phyloP scores from a whole-genome alignment of 345 rosid genomes.

The Microthlaspi erraticum region DNA sequence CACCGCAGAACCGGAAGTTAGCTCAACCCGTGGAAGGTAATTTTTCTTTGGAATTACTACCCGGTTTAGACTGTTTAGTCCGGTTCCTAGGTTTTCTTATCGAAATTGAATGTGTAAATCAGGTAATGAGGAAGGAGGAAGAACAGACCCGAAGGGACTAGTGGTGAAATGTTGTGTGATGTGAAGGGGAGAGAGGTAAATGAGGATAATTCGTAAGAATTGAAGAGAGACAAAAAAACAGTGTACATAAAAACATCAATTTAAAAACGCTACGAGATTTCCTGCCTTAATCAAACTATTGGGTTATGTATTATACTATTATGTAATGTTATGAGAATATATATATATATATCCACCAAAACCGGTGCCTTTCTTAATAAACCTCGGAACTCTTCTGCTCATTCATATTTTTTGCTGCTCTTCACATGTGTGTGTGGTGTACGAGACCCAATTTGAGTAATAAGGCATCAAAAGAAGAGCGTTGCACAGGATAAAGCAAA shows the following conservation, averaged over 20 bases:
- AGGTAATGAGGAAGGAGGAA: conserved; percentile 84
- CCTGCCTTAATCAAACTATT: conserved; percentile 7
- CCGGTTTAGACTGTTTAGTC: not conserved
- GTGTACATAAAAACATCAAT: conserved; percentile 26
- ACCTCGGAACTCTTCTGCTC: not conserved
- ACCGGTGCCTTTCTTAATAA: conserved; percentile 7
- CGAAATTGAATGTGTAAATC: conserved; percentile 16
- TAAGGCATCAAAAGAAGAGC: conserved; percentile 7
- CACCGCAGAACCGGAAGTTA: conserved; percentile 71
- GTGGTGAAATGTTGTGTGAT: conserved; percentile 77
- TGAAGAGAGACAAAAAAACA: conserved; percentile 9
- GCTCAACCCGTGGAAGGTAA: conserved; percentile 74
- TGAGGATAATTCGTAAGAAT: conserved; percentile 18
- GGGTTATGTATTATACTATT: conserved; percentile 24
- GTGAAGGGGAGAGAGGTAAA: conserved; percentile 38
- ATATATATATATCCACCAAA: conserved; percentile 25
- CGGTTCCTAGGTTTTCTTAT: not conserved
- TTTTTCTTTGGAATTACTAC: not conserved
- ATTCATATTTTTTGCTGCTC: not conserved
- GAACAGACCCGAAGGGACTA: conserved; percentile 80
- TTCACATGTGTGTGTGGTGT: not conserved
- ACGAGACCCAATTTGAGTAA: not conserved
- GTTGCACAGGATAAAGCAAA: conserved; percentile 11
- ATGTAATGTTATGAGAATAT: conserved; percentile 35
- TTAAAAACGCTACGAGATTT: conserved; percentile 13